A percentile compares a stretch with the other conserved stretches of the same genome.
Evolutionary conservation across 2,329 filamentous ascomycete genomes (phyloP).

Genomic region (Penicillium corylophilum): DNA sequence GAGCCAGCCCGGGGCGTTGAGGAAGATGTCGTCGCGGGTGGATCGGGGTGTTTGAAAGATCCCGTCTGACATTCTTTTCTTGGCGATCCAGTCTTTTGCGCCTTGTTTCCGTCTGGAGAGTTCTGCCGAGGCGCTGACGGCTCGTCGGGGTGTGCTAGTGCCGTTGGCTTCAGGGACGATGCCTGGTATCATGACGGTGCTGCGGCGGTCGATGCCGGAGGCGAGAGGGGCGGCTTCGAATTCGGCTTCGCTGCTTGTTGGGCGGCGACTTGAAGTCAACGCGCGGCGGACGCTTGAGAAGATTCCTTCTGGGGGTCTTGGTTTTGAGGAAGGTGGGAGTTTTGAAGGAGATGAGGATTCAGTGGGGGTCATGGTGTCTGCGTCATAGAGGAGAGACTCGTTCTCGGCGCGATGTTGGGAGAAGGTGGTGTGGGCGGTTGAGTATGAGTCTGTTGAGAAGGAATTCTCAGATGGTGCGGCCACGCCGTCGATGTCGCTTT

Average conservation of each 20-base stretch:
- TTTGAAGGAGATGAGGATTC: slow-evolving; percentile 31
- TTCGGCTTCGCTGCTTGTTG: slow-evolving; percentile 19
- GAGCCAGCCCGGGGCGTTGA: slow-evolving; percentile 25
- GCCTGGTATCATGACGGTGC: slow-evolving; percentile 21
- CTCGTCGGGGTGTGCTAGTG: slow-evolving; percentile 40
- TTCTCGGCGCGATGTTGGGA: slow-evolving; percentile 53
- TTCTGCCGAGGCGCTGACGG: slow-evolving; percentile 50
- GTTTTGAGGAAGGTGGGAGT: slow-evolving; percentile 22
- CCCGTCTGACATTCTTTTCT: slow-evolving; percentile 25
- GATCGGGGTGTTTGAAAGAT: slow-evolving; percentile 15
- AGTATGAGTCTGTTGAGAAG: slow-evolving; percentile 51
- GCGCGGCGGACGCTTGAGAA: slow-evolving; percentile 67
- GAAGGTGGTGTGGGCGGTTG: slow-evolving; percentile 51
- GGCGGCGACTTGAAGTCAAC: slow-evolving; percentile 49
- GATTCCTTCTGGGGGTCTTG: slow-evolving; percentile 66
- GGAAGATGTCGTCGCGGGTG: slow-evolving; percentile 27
- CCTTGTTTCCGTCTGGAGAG: slow-evolving; percentile 53
- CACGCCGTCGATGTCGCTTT: slow-evolving; percentile 26
- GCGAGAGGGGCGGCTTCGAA: slow-evolving; percentile 19
- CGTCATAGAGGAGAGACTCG: slow-evolving; percentile 51
- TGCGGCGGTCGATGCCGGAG: slow-evolving; percentile 31
- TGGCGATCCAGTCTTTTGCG: slow-evolving; percentile 53
- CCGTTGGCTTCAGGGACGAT: slow-evolving; percentile 5
- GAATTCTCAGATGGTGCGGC: slow-evolving; percentile 35
- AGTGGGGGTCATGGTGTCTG: slow-evolving; percentile 24